phyloP scores from a whole-genome alignment of 23 red algal genomes.

The Gracilaria vermiculophylla region DNA sequence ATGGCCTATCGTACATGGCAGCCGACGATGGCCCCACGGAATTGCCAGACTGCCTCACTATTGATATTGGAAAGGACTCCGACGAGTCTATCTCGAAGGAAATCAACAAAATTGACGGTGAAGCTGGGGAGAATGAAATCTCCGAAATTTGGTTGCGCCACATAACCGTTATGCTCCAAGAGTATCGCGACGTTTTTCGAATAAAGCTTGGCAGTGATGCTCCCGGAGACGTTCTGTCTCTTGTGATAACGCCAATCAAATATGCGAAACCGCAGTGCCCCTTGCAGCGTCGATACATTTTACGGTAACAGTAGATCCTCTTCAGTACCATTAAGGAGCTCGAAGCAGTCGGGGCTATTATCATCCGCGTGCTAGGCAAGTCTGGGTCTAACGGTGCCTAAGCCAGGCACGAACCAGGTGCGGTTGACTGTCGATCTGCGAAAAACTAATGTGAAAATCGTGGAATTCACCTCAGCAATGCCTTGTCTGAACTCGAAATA shows the following conservation, averaged over 20 bases:
- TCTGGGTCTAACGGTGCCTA: not conserved
- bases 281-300: not conserved
- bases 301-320: not conserved
- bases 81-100: not conserved
- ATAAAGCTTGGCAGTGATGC: slow-evolving; percentile 11
- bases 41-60: not conserved
- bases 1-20: not conserved
- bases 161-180: not conserved
- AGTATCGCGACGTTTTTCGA: slow-evolving; percentile 15
- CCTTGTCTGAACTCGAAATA: slow-evolving; percentile 3
- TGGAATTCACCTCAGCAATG: slow-evolving; percentile 6
- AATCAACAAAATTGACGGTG: not conserved
- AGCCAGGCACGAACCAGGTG: not conserved
- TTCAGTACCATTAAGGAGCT: not conserved
- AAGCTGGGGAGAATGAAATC: not conserved
- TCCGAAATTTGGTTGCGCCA: not conserved
- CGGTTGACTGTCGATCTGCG: slow-evolving; percentile 32
- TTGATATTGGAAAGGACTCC: slow-evolving; percentile 2
- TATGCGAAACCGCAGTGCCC: not conserved
- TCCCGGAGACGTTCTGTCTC: not conserved
- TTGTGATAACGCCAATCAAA: not conserved
- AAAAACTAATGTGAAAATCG: not conserved
- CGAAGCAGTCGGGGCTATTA: not conserved
- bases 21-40: not conserved
- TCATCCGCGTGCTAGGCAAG: not conserved